Percentiles rank a stretch among this genome's conserved stretches.
Evolutionary conservation across 371 early-diverging fungal genomes (phyloP).

Genomic region (Rhizomucor pusillus): DNA sequence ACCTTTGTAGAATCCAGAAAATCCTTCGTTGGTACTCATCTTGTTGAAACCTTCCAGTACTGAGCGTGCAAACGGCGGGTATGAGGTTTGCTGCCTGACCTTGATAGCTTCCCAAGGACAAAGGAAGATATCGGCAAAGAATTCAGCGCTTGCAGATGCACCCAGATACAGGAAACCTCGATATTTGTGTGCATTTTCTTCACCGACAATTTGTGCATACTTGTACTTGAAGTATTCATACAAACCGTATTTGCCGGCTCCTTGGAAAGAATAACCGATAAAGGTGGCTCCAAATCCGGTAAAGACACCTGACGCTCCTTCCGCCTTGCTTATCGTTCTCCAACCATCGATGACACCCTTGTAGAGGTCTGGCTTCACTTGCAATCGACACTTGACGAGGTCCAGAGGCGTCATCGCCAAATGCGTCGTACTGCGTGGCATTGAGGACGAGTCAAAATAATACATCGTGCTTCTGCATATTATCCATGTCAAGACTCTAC

Average conservation of each 20-base stretch:
- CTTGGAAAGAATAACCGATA: slow-evolving; percentile 87
- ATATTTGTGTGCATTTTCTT: slow-evolving; percentile 72
- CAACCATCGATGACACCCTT: slow-evolving; percentile 66
- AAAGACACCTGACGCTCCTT: slow-evolving; percentile 73
- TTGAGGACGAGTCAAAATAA: not conserved
- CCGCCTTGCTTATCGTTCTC: slow-evolving; percentile 61
- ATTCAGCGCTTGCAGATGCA: slow-evolving; percentile 85
- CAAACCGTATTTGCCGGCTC: slow-evolving; percentile 86
- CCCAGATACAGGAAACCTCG: slow-evolving; percentile 71
- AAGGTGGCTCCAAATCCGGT: slow-evolving; percentile 81
- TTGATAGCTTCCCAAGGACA: slow-evolving; percentile 84
- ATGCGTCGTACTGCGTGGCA: slow-evolving; percentile 46
- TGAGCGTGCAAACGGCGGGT: slow-evolving; percentile 61
- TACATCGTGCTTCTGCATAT: too few relatives aligned
- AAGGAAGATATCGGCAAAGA: slow-evolving; percentile 82
- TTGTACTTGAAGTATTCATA: slow-evolving; percentile 84
- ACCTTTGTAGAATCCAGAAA: slow-evolving; percentile 71
- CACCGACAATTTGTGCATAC: slow-evolving; percentile 65
- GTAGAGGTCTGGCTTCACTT: slow-evolving; percentile 68
- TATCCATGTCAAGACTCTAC: slow-evolving; percentile 1
- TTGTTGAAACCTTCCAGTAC: slow-evolving; percentile 63
- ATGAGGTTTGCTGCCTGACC: slow-evolving; percentile 74
- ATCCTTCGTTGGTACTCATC: slow-evolving; percentile 58
- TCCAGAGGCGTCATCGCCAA: slow-evolving; percentile 63
- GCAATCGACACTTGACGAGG: slow-evolving; percentile 66